Evolutionary conservation across 202 grass and related monocot genomes (phyloP), one percentile per base, ranked within the genome.

Genomic region (Sporobolus alterniflorus): DNA sequence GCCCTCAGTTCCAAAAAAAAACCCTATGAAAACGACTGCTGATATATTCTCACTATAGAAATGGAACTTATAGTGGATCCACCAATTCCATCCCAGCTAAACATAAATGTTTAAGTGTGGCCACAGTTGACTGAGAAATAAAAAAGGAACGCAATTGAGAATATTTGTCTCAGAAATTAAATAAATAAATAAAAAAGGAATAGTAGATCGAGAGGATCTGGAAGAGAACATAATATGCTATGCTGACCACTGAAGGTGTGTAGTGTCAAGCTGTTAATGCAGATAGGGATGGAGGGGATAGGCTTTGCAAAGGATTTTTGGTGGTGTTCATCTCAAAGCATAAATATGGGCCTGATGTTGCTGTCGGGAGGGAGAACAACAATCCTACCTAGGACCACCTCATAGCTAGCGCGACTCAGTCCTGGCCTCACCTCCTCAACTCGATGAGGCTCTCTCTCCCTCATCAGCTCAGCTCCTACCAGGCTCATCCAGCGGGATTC

Each of bases 301-400:
- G 88, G 83, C 78, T 90, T 90, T 84, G 87, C 41, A 69, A 70
- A 85, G 76, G 82, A 52, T 86, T 89, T 86, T 74, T 52, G 79
- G 78, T 39, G 83, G 83, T 82, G 83, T 83, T 90, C 60, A 21
- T 68, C 73, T 63, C 68, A 64, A 78, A 82, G 88, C 79, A 74
- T 86, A 86, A 83, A 86, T 83, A 78, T 63, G 79, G 88, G 74
- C 28, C 74, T 83, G 83, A 90, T 90, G 79, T 78, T 86, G 83
- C 68, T 90, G 88, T 90, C 83, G 83, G 83, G 79, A 11, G 62
- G 34, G 52, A 83, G 84, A 87, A 87, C 88, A 86, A 71, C 77
- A 48, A 67, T 83, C 69, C 75, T 60, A 79, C 79, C 69, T 90
- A 90, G 88, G 84, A 87, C 88, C 84, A 90, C 88, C 62, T 78